Base-by-base conservation (phyloP, 176 grass and related monocot species). In the Bromus sterilis region DNA sequence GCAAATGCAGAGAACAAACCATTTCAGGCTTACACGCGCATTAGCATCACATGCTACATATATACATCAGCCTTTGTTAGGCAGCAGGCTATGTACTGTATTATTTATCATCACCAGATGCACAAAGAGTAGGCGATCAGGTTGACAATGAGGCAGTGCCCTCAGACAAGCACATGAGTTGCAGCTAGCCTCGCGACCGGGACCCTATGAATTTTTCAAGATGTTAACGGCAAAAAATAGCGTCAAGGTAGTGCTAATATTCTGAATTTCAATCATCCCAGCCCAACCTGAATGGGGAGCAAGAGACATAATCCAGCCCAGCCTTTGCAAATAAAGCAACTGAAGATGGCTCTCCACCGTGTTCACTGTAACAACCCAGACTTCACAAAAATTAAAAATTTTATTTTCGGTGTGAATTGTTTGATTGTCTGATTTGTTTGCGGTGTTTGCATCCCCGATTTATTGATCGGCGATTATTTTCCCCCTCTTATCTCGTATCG, bases 291-390 rank as follows among this genome's bases (percentile, higher is more conserved):
- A 99, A 96, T 31, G 97, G 91, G 31, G 97, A 99, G 78, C 97
- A 99, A 78, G 97, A 99, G 74, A 99, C 97, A 78, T 99, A 99
- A 77, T 99, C 85, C 63, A 99, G 76, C 55, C 93, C 93, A 67
- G 89, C 65, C 80, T 99, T 91, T 18, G 93, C 97, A 20, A 99
- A 99, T 76, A 99, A 99, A 66, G 93, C 97, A 65, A 99, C 97
- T 4, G 97, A 99, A 28, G 85, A 91, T 83, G 97, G 97, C 81
- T 99, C 97, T 18, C 97, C 97, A 77, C 97, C 97, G 92, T 99
- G 97, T 71, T 99, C 97, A 36, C 97, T n/a, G n/a, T n/a, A n/a
- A n/a, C n/a, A n/a, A n/a, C n/a, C n/a, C n/a, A n/a, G n/a, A n/a
- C n/a, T n/a, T n/a, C n/a, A n/a, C n/a, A n/a, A n/a, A n/a, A n/a